Percentiles rank a stretch among this genome's conserved stretches.
phyloP scores from a whole-genome alignment of 23 red algal species.

The Cyanidiococcus yangmingshanensis region DNA sequence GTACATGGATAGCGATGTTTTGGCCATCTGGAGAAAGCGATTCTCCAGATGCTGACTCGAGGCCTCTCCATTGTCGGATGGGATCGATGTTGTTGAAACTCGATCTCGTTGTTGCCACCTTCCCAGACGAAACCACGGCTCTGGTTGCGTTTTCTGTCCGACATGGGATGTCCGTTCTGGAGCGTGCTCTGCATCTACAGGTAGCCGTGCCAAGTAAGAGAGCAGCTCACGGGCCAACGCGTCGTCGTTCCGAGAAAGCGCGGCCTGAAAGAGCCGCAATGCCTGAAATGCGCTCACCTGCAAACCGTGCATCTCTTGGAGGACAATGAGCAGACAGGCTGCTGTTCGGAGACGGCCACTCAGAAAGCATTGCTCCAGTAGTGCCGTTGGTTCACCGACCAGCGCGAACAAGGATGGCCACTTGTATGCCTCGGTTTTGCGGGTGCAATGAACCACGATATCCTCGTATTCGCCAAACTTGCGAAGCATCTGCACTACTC shows the following conservation, averaged over 20 bases:
- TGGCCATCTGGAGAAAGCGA: slow-evolving; percentile 39
- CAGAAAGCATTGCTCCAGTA: slow-evolving; percentile 88
- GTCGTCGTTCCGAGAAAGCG: neutral
- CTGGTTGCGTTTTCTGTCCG: neutral
- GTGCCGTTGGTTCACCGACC: slow-evolving; percentile 72
- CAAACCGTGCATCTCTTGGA: slow-evolving; percentile 93
- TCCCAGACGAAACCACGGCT: neutral
- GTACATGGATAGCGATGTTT: slow-evolving; percentile 44
- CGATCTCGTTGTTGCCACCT: neutral
- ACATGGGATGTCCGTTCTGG: neutral
- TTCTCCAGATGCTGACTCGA: slow-evolving; percentile 22
- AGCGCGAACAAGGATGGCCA: slow-evolving; percentile 79
- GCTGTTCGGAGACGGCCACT: slow-evolving; percentile 64
- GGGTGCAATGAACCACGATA: slow-evolving; percentile 88
- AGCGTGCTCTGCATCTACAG: neutral
- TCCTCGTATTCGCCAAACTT: slow-evolving; percentile 99
- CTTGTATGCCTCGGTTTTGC: slow-evolving; percentile 82
- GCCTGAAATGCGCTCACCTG: slow-evolving; percentile 65
- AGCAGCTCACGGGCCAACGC: neutral
- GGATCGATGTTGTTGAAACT: neutral
- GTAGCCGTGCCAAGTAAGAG: neutral
- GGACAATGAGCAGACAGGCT: slow-evolving; percentile 70
- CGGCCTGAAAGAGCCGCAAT: slow-evolving; percentile 61
- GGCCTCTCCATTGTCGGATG: neutral
- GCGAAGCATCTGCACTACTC: slow-evolving; percentile 51